Evolutionary conservation across 1,284 basidiomycete species (phyloP), one percentile per base, ranked within the genome.

Genomic region (Psilocybe mexicana): DNA sequence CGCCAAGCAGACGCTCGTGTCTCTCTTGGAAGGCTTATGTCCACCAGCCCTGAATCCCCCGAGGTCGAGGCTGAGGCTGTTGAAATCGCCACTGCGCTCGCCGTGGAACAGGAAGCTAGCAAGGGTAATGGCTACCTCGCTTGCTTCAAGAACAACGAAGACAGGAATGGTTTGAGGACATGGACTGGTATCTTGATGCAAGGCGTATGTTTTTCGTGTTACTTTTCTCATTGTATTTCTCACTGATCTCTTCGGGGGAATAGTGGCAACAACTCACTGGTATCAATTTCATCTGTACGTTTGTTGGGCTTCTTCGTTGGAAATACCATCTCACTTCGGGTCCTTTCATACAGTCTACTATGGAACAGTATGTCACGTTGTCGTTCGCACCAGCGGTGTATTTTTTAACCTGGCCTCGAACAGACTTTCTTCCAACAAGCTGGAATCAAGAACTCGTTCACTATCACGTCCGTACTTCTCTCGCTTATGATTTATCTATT

Each of bases 381-480:
- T 2, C 12, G 90, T 92, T 71, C 94, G 3, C 42, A 24, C n/a
- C 5, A 0, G 38, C 24, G 14, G 8, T 24, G 30, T 1, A 12
- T 44, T n/a, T n/a, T n/a, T 6, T 51, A 43, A 18, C 25, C 1
- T 18, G 35, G 2, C 40, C 6, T 26, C 14, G 63, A 81, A 83
- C 18, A 18, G 47, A 71, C 70, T 2, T 73, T 73, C 69, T 73
- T 73, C 67, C 54, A 63, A 42, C 58, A 62, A 46, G 69, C 71
- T 10, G 71, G 71, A 14, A 72, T 73, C 74, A 83, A 86, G 52
- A 90, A 88, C 11, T 81, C 82, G 35, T 90, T 91, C 84, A 89
- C 92, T 80, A 67, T 80, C 63, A 78, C 80, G 65, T 82, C 88
- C 18, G 90, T 88, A 23, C n/a, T 23, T 36, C 30, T 4, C 10